Evolutionary conservation across 164 flowering plant genomes (phyloP), one percentile per base, ranked within the genome.

Genomic region (Umbellularia californica): DNA sequence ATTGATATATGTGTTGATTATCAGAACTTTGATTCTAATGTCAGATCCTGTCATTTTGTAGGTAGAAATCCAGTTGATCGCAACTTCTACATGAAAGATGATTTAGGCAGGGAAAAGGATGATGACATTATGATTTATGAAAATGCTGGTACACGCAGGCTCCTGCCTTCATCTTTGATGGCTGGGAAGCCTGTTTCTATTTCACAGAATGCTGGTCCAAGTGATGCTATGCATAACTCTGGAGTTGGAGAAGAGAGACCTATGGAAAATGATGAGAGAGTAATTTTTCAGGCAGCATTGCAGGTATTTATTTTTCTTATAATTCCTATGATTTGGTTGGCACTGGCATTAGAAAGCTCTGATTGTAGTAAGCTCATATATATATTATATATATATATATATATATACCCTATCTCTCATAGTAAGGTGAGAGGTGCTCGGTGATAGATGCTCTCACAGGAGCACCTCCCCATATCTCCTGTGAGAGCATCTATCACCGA

Each of bases 251-350:
- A 90, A 75, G 98, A 90, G 77, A 81, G 75, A 74, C 79, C 76
- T 50, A 67, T 79, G 22, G 93, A 74, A 77, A 73, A 74, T 81
- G 97, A 95, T 69, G 98, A 94, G 80, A 88, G 97, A 76, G 74
- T 87, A 70, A 79, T 94, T 75, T 92, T 81, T 79, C 95, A 89
- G 81, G 98, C 95, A 50, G 98, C 94, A 77, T 69, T 94, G 64
- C 88, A 94, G 95, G 98, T 92, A 83, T 70, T 73, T 23, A 35
- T 19, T 14, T 30, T 5, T 13, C 30, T 71, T 52, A 23, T 50
- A 13, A 25, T 17, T 71, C 19, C 13, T 52, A 27, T 50, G 71
- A 23, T 55, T 71, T 17, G 22, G 64, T 15, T 52, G 11, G 17
- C 52, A 52, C 27, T 30, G 27, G 33, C 3, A 5, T 58, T 52